Conservation (phyloP, 2,329 filamentous ascomycete species). For the Lecanicillium sp. region DNA sequence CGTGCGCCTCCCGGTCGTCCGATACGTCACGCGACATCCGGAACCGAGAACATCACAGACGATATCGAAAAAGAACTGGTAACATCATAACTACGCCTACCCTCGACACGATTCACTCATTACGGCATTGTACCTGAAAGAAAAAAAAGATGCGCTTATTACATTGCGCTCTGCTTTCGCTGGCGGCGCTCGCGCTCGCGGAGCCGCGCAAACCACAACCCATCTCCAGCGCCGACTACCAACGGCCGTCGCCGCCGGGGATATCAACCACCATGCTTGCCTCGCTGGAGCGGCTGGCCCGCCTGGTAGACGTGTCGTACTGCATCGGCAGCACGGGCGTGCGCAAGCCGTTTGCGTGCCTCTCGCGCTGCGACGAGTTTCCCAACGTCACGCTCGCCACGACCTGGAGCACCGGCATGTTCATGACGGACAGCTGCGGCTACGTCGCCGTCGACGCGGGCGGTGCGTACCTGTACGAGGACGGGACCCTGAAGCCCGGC, state of each 20-base stretch:
- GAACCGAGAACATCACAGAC: no score
- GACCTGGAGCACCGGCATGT: slow-evolving; percentile 83
- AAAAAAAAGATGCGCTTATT: slow-evolving; percentile 2
- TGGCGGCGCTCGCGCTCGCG: background rate
- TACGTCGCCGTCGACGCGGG: slow-evolving; percentile 83
- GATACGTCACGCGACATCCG: no score
- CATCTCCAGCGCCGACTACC: no score
- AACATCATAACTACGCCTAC: background rate
- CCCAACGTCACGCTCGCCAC: slow-evolving; percentile 68
- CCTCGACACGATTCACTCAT: background rate
- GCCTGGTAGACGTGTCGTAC: slow-evolving; percentile 89
- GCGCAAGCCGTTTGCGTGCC: slow-evolving; percentile 73
- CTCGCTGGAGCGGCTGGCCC: slow-evolving; percentile 79
- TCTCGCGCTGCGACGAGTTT: slow-evolving; percentile 80
- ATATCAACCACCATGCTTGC: slow-evolving; percentile 62
- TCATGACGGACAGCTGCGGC: slow-evolving; percentile 86
- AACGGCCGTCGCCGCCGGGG: background rate
- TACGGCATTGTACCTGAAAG: background rate
- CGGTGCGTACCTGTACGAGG: slow-evolving; percentile 12
- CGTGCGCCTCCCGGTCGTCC: no score
- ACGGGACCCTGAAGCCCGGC: slow-evolving; percentile 10
- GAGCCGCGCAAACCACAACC: background rate
- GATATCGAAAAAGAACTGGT: no score
- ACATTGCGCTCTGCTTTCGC: background rate
- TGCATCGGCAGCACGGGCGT: slow-evolving; percentile 85